Evolutionary conservation across 768 basidiomycete genomes (phyloP).

Genomic region (Trametes villosa): DNA sequence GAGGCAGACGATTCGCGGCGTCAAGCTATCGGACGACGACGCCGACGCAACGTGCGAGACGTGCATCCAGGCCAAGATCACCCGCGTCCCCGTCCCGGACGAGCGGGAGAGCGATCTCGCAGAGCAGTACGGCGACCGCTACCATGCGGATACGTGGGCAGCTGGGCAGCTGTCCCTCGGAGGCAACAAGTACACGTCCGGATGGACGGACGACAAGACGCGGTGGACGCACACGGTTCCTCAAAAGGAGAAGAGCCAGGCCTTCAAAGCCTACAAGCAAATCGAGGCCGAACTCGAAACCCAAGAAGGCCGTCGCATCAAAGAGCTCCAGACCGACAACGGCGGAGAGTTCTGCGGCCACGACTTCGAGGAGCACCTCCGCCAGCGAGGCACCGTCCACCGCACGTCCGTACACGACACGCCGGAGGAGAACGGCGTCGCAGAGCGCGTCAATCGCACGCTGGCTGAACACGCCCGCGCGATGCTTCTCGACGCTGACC

Average conservation of each 20-base stretch:
- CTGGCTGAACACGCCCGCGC: neutral
- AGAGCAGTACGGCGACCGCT: conserved; percentile 38
- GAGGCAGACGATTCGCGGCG: conserved; percentile 37
- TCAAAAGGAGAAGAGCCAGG: conserved; percentile 38
- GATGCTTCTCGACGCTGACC: conserved; percentile 29
- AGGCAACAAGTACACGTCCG: conserved; percentile 26
- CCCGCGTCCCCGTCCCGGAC: conserved; percentile 13
- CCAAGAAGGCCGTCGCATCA: conserved; percentile 37
- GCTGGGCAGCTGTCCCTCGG: conserved; percentile 35
- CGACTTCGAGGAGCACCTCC: conserved; percentile 7
- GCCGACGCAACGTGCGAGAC: conserved; percentile 41
- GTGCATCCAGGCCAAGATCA: conserved; percentile 40
- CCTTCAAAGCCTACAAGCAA: conserved; percentile 35
- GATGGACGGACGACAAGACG: conserved; percentile 37
- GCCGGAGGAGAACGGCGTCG: too few species aligned
- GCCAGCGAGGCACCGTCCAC: neutral
- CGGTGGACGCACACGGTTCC: conserved; percentile 32
- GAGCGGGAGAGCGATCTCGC: conserved; percentile 3
- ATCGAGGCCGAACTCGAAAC: conserved; percentile 40
- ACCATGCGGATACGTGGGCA: conserved; percentile 52
- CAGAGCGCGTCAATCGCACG: too few species aligned
- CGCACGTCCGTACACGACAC: conserved; percentile 14
- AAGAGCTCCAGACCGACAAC: conserved; percentile 42
- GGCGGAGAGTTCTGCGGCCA: conserved; percentile 37
- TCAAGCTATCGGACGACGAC: conserved; percentile 26